Evolutionary conservation across 257 asterid species (phyloP), one percentile per base, ranked within the genome.

Genomic region (Haberlea rhodopensis): DNA sequence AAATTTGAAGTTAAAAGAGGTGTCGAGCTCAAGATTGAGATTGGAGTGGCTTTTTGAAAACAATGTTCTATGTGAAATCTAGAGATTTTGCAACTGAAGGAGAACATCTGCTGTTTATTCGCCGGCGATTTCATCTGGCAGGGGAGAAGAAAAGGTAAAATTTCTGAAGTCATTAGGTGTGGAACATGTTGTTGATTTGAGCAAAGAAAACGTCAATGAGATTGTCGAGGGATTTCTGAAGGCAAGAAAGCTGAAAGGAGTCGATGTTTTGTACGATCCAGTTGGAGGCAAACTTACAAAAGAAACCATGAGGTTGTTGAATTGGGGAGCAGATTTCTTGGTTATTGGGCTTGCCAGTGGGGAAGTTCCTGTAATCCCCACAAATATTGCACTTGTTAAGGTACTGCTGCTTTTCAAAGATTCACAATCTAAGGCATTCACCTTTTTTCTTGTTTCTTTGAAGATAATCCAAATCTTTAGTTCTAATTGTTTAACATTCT

Each of bases 301-400:
- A 72, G 96, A 90, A 45, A 60, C 81, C 54, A 60, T 90, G 82
- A 90, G 78, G 76, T 68, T 94, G 75, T 75, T 94, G 79, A 94
- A 80, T 45, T 90, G 97, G 97, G 99, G 99, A 62, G 99, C 96
- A 29, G 90, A 90, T 59, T 87, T 94, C 77, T 70, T 90, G 77
- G 79, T 94, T 71, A 94, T 94, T 25, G 97, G 99, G 24, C 90
- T 94, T 80, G 96, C 99, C 43, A 94, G 97, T 72, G 96, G 96
- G 9, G 95, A 94, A 70, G 88, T 90, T 24, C 99, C 99, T 10
- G 46, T 84, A 45, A 70, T 94, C 79, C 99, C 92, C 7, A 90
- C 82, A 58, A 94, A 94, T 67, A 78, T 94, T 78, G 97, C 97
- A 27, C 95, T 90, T 40, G 92, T 94, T 70, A 94, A 94, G 99